phyloP scores from a whole-genome alignment of 139 green algal species.

The Diplosphaera chodatii region DNA sequence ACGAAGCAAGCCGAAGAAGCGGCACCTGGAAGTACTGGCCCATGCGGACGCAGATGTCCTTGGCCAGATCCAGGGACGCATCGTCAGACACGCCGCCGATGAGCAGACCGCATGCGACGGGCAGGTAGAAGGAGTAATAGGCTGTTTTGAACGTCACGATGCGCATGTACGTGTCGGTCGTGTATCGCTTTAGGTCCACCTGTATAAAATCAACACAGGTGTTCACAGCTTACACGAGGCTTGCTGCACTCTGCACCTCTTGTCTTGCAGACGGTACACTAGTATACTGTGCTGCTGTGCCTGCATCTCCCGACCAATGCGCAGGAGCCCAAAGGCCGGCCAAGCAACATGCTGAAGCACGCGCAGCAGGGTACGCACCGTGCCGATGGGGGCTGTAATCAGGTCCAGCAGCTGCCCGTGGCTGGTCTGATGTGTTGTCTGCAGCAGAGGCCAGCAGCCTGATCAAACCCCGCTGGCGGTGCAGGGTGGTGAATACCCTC shows the following conservation, averaged over 20 bases:
- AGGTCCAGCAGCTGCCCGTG: slow-evolving; percentile 95
- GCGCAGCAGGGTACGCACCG: too few species aligned
- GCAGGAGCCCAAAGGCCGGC: too few species aligned
- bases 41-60: slow-evolving; percentile 84
- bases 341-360: too few species aligned
- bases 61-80: slow-evolving; percentile 40
- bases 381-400: slow-evolving; percentile 84
- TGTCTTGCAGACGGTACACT: too few species aligned
- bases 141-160: slow-evolving; percentile 96
- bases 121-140: slow-evolving; percentile 97
- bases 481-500: too few species aligned
- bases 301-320: too few species aligned
- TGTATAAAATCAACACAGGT: too few species aligned
- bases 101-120: slow-evolving; percentile 84
- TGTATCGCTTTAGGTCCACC: slow-evolving; percentile 77
- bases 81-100: slow-evolving; percentile 65
- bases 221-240: too few species aligned
- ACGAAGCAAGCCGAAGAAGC: background rate
- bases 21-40: slow-evolving; percentile 90
- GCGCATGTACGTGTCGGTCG: slow-evolving; percentile 82
- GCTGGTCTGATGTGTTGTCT: slow-evolving; percentile 87
- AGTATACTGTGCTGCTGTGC: too few species aligned
- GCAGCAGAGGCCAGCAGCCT: too few species aligned
- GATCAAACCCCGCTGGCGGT: too few species aligned
- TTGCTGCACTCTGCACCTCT: too few species aligned